A percentile compares a stretch with the other conserved stretches of the same genome.
Conservation (phyloP, 2,329 filamentous ascomycete genomes). For the Microsporum canis region DNA sequence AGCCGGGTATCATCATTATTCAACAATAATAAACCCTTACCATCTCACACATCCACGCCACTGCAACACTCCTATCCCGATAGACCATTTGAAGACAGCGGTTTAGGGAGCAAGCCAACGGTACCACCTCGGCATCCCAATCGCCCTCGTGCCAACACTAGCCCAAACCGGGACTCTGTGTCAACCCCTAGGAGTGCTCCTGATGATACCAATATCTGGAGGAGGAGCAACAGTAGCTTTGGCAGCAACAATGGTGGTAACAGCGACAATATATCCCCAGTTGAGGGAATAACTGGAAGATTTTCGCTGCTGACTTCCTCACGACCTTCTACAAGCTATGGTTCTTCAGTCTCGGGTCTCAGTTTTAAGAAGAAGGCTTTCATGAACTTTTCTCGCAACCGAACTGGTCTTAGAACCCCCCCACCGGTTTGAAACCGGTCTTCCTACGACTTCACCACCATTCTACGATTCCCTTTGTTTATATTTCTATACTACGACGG, state of each 20-base stretch:
- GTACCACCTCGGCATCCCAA: not conserved
- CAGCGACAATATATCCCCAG: not conserved
- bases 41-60: not conserved
- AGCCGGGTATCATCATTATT: not conserved
- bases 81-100: not conserved
- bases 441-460: conserved; percentile 6
- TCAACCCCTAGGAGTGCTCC: not conserved
- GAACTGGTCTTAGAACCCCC: not conserved
- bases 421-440: conserved; percentile 6
- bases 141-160: not conserved
- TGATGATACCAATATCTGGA: not conserved
- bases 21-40: not conserved
- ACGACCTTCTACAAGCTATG: not conserved
- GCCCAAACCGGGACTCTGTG: not conserved
- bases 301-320: conserved; percentile 3
- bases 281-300: not conserved
- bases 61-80: not conserved
- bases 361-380: conserved; percentile 2
- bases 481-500: not conserved
- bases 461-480: not conserved
- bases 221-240: conserved; percentile 1
- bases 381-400: conserved; percentile 5
- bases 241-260: not conserved
- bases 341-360: not conserved
- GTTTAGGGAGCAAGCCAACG: not conserved